These are phyloP conservation scores for Ogataea allantospora DNA, from an alignment of 805 yeast genomes.

Conservation along the genomic window DNA sequence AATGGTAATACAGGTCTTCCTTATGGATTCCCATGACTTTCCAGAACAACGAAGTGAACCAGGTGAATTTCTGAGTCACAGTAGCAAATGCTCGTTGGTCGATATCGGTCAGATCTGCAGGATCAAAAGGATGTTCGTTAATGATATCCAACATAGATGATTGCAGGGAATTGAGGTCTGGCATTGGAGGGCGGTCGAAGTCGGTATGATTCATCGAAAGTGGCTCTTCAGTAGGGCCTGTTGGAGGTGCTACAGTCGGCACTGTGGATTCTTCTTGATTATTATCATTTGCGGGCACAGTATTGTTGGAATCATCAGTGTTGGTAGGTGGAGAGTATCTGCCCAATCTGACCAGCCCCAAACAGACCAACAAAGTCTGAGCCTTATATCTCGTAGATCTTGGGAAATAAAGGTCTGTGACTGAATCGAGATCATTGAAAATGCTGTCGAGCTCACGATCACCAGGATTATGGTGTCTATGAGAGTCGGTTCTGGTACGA, in stretches of 20 bases:
- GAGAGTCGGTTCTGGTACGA: constrained; percentile 7
- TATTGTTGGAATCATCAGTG: constrained; percentile 1
- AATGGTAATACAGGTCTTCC: constrained; percentile 50
- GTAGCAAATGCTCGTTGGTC: constrained; percentile 44
- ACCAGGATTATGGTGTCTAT: constrained; percentile 11
- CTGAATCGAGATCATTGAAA: constrained; percentile 24
- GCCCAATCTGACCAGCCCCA: constrained; percentile 17
- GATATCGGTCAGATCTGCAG: constrained; percentile 41
- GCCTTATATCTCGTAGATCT: constrained; percentile 29
- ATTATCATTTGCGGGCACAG: too few species aligned
- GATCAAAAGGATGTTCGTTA: constrained; percentile 39
- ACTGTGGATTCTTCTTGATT: background rate
- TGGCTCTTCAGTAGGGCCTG: constrained; percentile 6
- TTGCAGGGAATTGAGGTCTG: constrained; percentile 24
- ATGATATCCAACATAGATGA: constrained; percentile 25
- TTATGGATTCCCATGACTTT: constrained; percentile 51
- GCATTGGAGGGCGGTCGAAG: constrained; percentile 28
- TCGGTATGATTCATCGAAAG: constrained; percentile 12
- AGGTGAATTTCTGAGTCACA: constrained; percentile 30
- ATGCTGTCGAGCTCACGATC: constrained; percentile 24
- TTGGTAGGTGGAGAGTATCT: constrained; percentile 11
- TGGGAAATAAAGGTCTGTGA: constrained; percentile 20
- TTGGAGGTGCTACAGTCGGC: constrained; percentile 2
- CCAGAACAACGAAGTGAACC: constrained; percentile 46
- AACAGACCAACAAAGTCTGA: constrained; percentile 24